Conservation (phyloP, 768 basidiomycete species). For the Phanerodontia chrysosporium region DNA sequence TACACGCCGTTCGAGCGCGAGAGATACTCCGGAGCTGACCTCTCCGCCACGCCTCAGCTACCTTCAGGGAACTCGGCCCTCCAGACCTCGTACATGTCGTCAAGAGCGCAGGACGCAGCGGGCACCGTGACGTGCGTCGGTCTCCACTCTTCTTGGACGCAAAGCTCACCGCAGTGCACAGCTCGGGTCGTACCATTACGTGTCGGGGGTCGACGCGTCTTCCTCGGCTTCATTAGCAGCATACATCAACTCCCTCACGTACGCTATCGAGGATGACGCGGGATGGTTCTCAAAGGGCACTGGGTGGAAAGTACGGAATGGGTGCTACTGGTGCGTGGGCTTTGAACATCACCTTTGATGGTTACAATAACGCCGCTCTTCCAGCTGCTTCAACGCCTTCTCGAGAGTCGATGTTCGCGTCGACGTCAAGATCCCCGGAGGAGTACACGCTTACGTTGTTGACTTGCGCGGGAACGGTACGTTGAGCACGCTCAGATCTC, state of each 20-base stretch:
- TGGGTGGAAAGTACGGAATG: constrained; percentile 87
- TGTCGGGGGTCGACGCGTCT: constrained; percentile 98
- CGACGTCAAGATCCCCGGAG: constrained; percentile 97
- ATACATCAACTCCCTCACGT: constrained; percentile 96
- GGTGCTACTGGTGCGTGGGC: constrained; percentile 78
- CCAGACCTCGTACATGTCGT: constrained; percentile 96
- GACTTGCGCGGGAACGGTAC: constrained; percentile 93
- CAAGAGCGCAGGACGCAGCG: constrained; percentile 81
- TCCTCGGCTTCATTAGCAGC: constrained; percentile 97
- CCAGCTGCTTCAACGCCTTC: constrained; percentile 95
- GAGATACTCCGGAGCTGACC: constrained; percentile 12
- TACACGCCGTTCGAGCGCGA: background rate
- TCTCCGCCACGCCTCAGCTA: constrained; percentile 48
- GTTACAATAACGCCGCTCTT: background rate
- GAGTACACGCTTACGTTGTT: constrained; percentile 90
- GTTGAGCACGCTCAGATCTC: constrained; percentile 23
- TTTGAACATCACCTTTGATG: background rate
- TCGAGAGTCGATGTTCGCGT: constrained; percentile 94
- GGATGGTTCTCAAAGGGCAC: constrained; percentile 89
- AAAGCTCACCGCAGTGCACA: constrained; percentile 27
- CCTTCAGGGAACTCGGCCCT: constrained; percentile 97
- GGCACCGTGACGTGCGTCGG: constrained; percentile 78
- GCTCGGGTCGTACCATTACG: constrained; percentile 95
- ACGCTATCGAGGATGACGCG: constrained; percentile 84
- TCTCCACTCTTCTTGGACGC: constrained; percentile 1